Percentiles rank a stretch among this genome's conserved stretches.
Evolutionary conservation across 352 stramenopile species (phyloP).

Genomic region (Phytopythium vexans): DNA sequence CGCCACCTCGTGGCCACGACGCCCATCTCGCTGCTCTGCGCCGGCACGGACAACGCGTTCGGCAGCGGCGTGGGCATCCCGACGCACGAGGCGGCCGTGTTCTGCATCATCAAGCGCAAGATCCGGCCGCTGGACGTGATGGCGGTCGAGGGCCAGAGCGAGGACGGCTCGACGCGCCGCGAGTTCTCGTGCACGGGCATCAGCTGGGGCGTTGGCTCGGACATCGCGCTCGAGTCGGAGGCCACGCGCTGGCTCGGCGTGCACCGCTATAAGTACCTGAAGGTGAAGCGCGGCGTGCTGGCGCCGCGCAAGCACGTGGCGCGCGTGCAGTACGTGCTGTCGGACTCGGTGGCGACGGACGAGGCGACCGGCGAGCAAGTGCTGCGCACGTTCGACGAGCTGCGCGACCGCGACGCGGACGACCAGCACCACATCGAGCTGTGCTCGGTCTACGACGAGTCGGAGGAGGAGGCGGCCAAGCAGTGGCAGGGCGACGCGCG

Average conservation of each 20-base stretch:
- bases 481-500: conserved; percentile 58
- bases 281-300: conserved; percentile 62
- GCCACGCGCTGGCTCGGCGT: conserved; percentile 62
- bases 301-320: conserved; percentile 45
- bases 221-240: conserved; percentile 78
- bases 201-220: conserved; percentile 66
- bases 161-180: conserved; percentile 42
- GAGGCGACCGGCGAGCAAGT: conserved; percentile 42
- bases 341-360: conserved; percentile 41
- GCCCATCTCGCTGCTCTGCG: conserved; percentile 64
- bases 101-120: conserved; percentile 82
- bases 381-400: conserved; percentile 72
- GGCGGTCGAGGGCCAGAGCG: conserved; percentile 42
- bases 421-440: conserved; percentile 75
- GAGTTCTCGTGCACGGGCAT: conserved; percentile 77
- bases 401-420: conserved; percentile 47
- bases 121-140: conserved; percentile 75
- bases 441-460: conserved; percentile 74
- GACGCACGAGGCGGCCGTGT: conserved; percentile 59
- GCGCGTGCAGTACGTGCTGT: conserved; percentile 75
- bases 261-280: conserved; percentile 72
- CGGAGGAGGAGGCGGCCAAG: conserved; percentile 30
- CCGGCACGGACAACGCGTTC: conserved; percentile 78
- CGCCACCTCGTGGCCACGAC: conserved; percentile 69
- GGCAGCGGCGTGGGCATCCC: conserved; percentile 66